Evolutionary conservation across 2,329 filamentous ascomycete species (phyloP).

Genomic region (Cladophialophora psammophila): DNA sequence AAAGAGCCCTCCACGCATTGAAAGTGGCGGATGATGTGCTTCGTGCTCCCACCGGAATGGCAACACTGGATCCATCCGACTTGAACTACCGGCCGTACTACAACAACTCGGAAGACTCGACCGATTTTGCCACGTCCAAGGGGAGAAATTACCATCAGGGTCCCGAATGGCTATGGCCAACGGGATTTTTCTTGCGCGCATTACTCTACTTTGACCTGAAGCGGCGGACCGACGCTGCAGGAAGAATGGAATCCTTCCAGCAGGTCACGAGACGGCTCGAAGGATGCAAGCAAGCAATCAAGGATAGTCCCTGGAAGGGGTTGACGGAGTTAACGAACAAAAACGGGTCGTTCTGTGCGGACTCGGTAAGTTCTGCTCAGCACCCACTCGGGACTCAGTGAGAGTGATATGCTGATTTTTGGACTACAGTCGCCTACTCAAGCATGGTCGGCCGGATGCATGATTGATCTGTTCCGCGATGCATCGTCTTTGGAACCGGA

Average conservation of each 20-base stretch:
- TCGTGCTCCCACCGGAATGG: slow-evolving; percentile 90
- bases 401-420: slow-evolving; percentile 10
- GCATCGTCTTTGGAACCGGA: slow-evolving; percentile 53
- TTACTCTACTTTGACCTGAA: slow-evolving; percentile 87
- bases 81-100: slow-evolving; percentile 95
- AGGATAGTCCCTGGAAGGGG: slow-evolving; percentile 84
- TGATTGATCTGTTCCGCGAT: slow-evolving; percentile 97
- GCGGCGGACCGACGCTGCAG: slow-evolving; percentile 70
- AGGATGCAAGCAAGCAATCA: slow-evolving; percentile 85
- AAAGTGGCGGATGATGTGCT: slow-evolving; percentile 80
- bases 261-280: slow-evolving; percentile 84
- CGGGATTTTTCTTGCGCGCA: slow-evolving; percentile 91
- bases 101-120: slow-evolving; percentile 90
- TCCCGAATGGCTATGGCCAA: slow-evolving; percentile 98
- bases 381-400: neutral
- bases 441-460: slow-evolving; percentile 92
- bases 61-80: slow-evolving; percentile 89
- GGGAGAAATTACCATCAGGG: slow-evolving; percentile 98
- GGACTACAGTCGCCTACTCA: slow-evolving; percentile 80
- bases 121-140: slow-evolving; percentile 89
- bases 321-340: slow-evolving; percentile 93
- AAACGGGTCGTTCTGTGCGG: slow-evolving; percentile 79
- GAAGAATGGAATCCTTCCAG: slow-evolving; percentile 87
- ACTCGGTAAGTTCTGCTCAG: slow-evolving; percentile 73
- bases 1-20: slow-evolving; percentile 80